Evolutionary conservation across 1,284 basidiomycete genomes (phyloP).

Genomic region (Pascua guehoae): DNA sequence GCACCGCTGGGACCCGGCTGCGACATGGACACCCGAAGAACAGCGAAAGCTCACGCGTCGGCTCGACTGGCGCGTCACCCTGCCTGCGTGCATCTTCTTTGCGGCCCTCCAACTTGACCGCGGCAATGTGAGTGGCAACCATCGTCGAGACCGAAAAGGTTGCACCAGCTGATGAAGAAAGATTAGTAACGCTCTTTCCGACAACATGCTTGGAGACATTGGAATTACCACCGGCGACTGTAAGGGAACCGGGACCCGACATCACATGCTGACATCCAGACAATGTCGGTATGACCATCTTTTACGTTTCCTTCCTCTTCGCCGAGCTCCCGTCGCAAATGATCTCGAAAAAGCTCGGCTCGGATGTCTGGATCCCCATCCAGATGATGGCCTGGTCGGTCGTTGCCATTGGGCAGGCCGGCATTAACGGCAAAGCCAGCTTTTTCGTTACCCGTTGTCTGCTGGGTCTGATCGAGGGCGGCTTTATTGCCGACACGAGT

Average conservation of each 20-base stretch:
- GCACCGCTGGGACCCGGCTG: slow-evolving; percentile 44
- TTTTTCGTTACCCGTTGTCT: slow-evolving; percentile 38
- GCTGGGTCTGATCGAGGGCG: slow-evolving; percentile 45
- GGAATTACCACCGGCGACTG: slow-evolving; percentile 38
- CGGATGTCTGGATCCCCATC: slow-evolving; percentile 46
- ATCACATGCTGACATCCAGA: slow-evolving; percentile 14
- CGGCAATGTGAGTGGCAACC: slow-evolving; percentile 16
- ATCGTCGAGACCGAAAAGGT: no score
- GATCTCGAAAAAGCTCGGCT: slow-evolving; percentile 47
- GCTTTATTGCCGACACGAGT: slow-evolving; percentile 47
- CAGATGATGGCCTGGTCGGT: slow-evolving; percentile 46
- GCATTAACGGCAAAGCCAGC: slow-evolving; percentile 23
- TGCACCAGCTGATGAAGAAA: neutral
- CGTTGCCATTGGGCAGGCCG: slow-evolving; percentile 35
- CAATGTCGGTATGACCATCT: slow-evolving; percentile 43
- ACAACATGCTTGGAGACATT: slow-evolving; percentile 47
- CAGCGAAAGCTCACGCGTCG: slow-evolving; percentile 35
- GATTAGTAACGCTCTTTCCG: slow-evolving; percentile 39
- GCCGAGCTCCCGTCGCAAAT: slow-evolving; percentile 47
- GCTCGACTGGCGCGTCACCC: slow-evolving; percentile 28
- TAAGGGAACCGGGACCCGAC: no score
- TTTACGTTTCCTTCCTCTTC: slow-evolving; percentile 34
- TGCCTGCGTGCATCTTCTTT: slow-evolving; percentile 39
- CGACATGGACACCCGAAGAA: slow-evolving; percentile 46
- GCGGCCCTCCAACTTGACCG: slow-evolving; percentile 38